A percentile compares a stretch with the other conserved stretches of the same genome.
Conservation (phyloP, 352 stramenopile genomes). For the Phytophthora quininea region DNA sequence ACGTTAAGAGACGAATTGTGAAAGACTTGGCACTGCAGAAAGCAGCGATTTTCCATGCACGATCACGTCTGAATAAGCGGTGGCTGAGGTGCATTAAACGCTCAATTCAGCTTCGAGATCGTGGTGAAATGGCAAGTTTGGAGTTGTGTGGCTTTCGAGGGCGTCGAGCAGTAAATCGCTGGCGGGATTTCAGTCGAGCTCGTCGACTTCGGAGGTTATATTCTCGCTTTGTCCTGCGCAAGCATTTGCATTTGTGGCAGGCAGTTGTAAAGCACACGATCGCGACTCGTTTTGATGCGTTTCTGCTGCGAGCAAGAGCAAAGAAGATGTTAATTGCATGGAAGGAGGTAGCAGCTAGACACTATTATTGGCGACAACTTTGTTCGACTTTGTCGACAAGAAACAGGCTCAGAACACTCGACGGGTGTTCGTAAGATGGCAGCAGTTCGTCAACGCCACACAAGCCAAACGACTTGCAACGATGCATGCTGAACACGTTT, state of each 20-base stretch:
- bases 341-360: slow-evolving; percentile 23
- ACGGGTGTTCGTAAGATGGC: slow-evolving; percentile 29
- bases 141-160: slow-evolving; percentile 21
- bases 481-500: slow-evolving; percentile 14
- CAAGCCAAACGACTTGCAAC: slow-evolving; percentile 11
- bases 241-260: slow-evolving; percentile 47
- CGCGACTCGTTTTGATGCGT: slow-evolving; percentile 43
- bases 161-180: slow-evolving; percentile 21
- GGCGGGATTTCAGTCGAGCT: slow-evolving; percentile 23
- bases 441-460: slow-evolving; percentile 14
- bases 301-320: slow-evolving; percentile 19
- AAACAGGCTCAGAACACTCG: slow-evolving; percentile 9
- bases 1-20: slow-evolving; percentile 9
- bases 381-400: slow-evolving; percentile 13
- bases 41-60: slow-evolving; percentile 22
- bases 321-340: slow-evolving; percentile 40
- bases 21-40: slow-evolving; percentile 14
- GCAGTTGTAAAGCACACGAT: slow-evolving; percentile 29
- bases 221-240: slow-evolving; percentile 40
- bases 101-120: slow-evolving; percentile 7
- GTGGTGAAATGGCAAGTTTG: background rate
- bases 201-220: slow-evolving; percentile 19
- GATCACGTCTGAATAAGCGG: slow-evolving; percentile 20
- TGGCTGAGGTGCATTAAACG: slow-evolving; percentile 27
- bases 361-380: slow-evolving; percentile 34